A percentile compares a stretch with the other conserved stretches of the same genome.
Conservation (phyloP, 257 asterid species). For the Avicennia marina region DNA sequence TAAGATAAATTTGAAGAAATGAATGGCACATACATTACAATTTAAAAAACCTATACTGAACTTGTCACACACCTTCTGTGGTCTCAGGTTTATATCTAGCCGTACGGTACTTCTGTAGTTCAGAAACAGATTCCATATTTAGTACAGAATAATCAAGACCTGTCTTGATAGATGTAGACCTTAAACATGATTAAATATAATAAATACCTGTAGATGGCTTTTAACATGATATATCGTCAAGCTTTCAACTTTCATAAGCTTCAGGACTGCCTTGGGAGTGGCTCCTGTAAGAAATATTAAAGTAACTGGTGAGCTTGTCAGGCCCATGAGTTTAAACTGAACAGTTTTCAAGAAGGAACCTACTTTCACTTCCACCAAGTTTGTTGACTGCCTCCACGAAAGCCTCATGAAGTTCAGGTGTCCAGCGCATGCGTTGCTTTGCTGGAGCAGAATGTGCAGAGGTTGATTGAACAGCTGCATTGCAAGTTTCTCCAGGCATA, state of each 20-base stretch:
- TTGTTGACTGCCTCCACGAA: slow-evolving; percentile 82
- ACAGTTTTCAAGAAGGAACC: slow-evolving; percentile 14
- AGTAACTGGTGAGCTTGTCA: background rate
- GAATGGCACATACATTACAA: slow-evolving; percentile 5
- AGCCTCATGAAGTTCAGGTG: slow-evolving; percentile 89
- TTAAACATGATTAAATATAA: background rate
- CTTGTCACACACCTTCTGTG: slow-evolving; percentile 51
- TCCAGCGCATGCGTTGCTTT: slow-evolving; percentile 92
- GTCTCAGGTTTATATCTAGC: slow-evolving; percentile 85
- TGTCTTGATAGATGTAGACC: slow-evolving; percentile 6
- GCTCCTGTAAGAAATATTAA: slow-evolving; percentile 49
- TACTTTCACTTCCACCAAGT: slow-evolving; percentile 95
- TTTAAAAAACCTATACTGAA: slow-evolving; percentile 2
- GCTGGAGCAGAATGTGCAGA: slow-evolving; percentile 48
- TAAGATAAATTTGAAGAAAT: slow-evolving; percentile 9
- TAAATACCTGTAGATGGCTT: slow-evolving; percentile 63
- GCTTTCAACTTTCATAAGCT: slow-evolving; percentile 72
- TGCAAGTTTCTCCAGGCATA: slow-evolving; percentile 38
- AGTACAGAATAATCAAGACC: slow-evolving; percentile 16
- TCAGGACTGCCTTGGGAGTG: slow-evolving; percentile 89
- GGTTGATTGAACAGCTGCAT: slow-evolving; percentile 37
- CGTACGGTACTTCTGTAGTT: slow-evolving; percentile 76
- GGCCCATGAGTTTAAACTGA: background rate
- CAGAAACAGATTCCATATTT: slow-evolving; percentile 16
- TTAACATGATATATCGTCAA: slow-evolving; percentile 87